Base-by-base conservation (phyloP, 169 alveolate genomes). In the Amoebophrya sp. region DNA sequence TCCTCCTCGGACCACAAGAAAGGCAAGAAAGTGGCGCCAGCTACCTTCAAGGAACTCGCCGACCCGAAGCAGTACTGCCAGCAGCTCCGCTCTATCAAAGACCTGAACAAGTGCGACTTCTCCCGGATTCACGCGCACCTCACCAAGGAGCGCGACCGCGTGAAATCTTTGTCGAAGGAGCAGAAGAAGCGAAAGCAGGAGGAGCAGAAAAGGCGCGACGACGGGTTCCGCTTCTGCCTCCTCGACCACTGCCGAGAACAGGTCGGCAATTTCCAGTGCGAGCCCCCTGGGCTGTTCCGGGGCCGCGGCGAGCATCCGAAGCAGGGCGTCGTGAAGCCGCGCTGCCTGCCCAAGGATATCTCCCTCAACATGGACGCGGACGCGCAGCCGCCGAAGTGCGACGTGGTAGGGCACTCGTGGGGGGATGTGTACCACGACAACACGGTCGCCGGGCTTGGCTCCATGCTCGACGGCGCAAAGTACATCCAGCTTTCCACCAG, bases 231-330 rank as follows among this genome's bases (percentile, higher is more conserved):
- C n/a, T n/a, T n/a, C n/a, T n/a, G n/a, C n/a, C n/a, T n/a, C n/a
- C n/a, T n/a, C n/a, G n/a, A n/a, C n/a, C n/a, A n/a, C n/a, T n/a
- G n/a, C n/a, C 91, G 94, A 43, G 99, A 98, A 93, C 97, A 98
- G 93, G 97, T 98, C 48, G 96, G 98, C 43, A 96, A 97, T 93
- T 96, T 95, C 92, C 93, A 97, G 90, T 97, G 98, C 58, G 99
- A 99, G 92, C 99, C 99, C 0, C 99, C 99, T 0, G 99, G 99
- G 29, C 95, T 99, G 48, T 98, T 99, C 94, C 96, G 99, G 92
- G 99, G 99, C 29, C 96, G 99, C 91, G 99, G 99, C 38, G 99
- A 98, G 89, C 99, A 99, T 92, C 99, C 99, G 40, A 97, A 97
- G 91, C 98, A 98, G 89, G 99, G 99, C 31, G 94, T 94, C 93